A percentile compares a stretch with the other conserved stretches of the same genome.
Evolutionary conservation across 2,329 filamentous ascomycete genomes (phyloP).

Genomic region (Fusarium duplospermum): DNA sequence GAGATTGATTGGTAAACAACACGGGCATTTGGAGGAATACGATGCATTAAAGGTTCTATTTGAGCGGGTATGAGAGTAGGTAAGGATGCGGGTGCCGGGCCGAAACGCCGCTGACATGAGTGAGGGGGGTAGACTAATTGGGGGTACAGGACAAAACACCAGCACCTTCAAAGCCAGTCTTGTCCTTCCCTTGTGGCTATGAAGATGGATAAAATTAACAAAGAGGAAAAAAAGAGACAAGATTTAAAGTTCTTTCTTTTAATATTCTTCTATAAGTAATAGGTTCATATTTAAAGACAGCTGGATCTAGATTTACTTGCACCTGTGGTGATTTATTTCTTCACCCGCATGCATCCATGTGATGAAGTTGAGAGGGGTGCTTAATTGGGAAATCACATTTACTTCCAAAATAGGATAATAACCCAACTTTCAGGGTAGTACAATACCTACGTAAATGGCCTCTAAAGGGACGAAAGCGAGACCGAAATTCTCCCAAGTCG

Average conservation of each 20-base stretch:
- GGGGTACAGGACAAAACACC: background rate
- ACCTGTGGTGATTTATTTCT: background rate
- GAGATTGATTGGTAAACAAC: constrained; percentile 6
- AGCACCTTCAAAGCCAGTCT: background rate
- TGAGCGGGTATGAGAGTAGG: background rate
- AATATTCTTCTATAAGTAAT: background rate
- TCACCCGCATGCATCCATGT: background rate
- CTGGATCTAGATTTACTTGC: background rate
- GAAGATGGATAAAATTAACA: background rate
- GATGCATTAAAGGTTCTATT: background rate
- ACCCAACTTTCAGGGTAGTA: background rate
- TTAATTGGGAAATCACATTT: background rate
- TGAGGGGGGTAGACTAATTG: background rate
- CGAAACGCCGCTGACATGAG: background rate
- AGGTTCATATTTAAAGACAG: background rate
- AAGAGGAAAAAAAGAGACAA: background rate
- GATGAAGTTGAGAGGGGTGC: background rate
- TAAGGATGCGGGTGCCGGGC: background rate
- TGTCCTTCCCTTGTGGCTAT: background rate
- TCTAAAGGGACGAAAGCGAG: background rate
- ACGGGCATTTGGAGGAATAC: background rate
- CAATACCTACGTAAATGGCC: background rate
- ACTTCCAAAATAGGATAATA: background rate
- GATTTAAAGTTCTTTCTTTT: background rate
- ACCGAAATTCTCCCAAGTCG: background rate